phyloP scores from a whole-genome alignment of 345 rosid species.

The Adansonia digitata region DNA sequence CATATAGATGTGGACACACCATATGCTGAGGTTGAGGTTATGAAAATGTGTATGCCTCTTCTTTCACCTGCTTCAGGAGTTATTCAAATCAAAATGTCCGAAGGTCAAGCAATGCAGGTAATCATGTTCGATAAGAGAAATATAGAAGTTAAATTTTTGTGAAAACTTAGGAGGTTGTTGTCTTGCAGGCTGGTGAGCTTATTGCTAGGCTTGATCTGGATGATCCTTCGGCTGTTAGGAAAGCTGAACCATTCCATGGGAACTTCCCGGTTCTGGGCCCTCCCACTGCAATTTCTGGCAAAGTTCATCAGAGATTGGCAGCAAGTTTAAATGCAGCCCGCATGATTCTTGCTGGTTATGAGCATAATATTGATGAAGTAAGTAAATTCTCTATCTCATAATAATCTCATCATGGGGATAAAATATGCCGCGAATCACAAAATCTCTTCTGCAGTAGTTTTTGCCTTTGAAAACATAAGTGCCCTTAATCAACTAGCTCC shows the following conservation, averaged over 20 bases:
- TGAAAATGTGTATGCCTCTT: slow-evolving; percentile 99
- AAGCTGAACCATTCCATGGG: slow-evolving; percentile 95
- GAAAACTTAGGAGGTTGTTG: slow-evolving; percentile 16
- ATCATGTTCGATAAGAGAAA: slow-evolving; percentile 2
- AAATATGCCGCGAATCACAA: slow-evolving; percentile 2
- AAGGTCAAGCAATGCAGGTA: slow-evolving; percentile 99
- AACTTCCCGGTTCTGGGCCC: slow-evolving; percentile 83
- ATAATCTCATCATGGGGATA: neutral
- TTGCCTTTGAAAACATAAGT: neutral
- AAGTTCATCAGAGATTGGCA: slow-evolving; percentile 98
- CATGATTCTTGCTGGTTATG: slow-evolving; percentile 98
- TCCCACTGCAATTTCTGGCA: slow-evolving; percentile 92
- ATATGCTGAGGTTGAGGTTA: slow-evolving; percentile 99
- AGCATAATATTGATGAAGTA: slow-evolving; percentile 88
- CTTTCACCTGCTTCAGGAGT: slow-evolving; percentile 98
- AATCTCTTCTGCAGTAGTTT: neutral
- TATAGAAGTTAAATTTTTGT: neutral
- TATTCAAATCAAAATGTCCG: slow-evolving; percentile 76
- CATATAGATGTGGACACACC: slow-evolving; percentile 92
- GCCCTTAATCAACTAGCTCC: neutral
- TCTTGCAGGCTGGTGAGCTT: slow-evolving; percentile 91
- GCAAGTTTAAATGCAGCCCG: slow-evolving; percentile 89
- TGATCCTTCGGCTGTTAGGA: slow-evolving; percentile 98
- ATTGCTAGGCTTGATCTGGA: slow-evolving; percentile 93
- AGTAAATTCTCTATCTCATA: slow-evolving; percentile 20